phyloP scores from a whole-genome alignment of 805 yeast species.

The Saccharomycopsis sp. region DNA sequence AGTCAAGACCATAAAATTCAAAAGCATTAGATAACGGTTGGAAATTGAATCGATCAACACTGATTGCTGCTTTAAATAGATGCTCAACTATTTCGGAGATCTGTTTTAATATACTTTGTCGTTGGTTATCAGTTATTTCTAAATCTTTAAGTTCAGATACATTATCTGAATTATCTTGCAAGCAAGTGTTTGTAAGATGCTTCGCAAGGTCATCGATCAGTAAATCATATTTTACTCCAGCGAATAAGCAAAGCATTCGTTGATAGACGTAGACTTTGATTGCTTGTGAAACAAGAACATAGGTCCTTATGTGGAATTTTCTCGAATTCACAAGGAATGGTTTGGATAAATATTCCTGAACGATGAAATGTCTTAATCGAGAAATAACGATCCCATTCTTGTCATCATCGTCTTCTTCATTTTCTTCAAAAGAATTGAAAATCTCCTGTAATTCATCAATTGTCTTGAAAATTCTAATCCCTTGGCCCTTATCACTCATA shows the following conservation, averaged over 20 bases:
- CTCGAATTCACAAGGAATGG: slow-evolving; percentile 65
- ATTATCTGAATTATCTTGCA: slow-evolving; percentile 47
- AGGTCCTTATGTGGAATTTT: slow-evolving; percentile 86
- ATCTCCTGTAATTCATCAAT: slow-evolving; percentile 74
- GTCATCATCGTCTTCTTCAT: slow-evolving; percentile 45
- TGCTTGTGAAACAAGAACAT: slow-evolving; percentile 70
- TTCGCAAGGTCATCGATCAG: slow-evolving; percentile 33
- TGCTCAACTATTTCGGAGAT: slow-evolving; percentile 62
- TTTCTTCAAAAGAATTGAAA: slow-evolving; percentile 82
- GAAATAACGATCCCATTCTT: slow-evolving; percentile 71
- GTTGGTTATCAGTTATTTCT: slow-evolving; percentile 37
- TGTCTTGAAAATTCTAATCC: slow-evolving; percentile 75
- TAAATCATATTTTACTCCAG: slow-evolving; percentile 42
- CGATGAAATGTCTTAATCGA: slow-evolving; percentile 83
- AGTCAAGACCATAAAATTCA: slow-evolving; percentile 87
- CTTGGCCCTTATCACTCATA: slow-evolving; percentile 97
- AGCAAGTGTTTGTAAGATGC: slow-evolving; percentile 90
- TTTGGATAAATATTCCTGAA: slow-evolving; percentile 67
- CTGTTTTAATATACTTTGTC: slow-evolving; percentile 40
- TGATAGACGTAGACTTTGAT: slow-evolving; percentile 73
- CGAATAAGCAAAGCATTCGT: slow-evolving; percentile 77
- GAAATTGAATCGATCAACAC: slow-evolving; percentile 78
- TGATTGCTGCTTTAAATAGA: slow-evolving; percentile 70
- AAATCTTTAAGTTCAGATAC: slow-evolving; percentile 46
- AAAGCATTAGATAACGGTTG: slow-evolving; percentile 74